Conservation (phyloP, 257 asterid species). For the Nicotiana sylvestris region DNA sequence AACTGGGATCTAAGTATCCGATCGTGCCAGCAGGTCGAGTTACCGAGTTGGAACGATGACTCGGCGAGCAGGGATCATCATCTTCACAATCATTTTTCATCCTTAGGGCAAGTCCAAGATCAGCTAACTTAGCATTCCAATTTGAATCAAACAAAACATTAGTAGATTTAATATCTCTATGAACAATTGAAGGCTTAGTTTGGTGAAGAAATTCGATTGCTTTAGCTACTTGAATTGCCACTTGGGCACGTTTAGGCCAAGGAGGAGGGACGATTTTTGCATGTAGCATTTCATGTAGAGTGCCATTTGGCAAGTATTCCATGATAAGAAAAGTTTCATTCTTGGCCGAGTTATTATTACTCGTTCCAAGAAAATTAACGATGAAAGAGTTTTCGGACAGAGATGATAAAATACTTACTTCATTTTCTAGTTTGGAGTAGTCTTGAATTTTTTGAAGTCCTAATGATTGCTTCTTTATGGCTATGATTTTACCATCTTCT, state of each 20-base stretch:
- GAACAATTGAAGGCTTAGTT: constrained; percentile 38
- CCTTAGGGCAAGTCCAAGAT: constrained; percentile 52
- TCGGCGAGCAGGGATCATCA: background rate
- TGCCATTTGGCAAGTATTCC: constrained; percentile 60
- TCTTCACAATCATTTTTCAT: background rate
- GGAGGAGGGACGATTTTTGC: constrained; percentile 14
- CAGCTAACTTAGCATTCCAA: constrained; percentile 57
- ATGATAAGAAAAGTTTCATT: constrained; percentile 38
- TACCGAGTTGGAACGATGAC: background rate
- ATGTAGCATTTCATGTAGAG: constrained; percentile 57
- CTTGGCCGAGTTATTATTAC: constrained; percentile 15
- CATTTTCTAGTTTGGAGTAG: constrained; percentile 51
- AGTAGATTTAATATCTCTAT: constrained; percentile 66
- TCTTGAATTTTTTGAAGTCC: constrained; percentile 58
- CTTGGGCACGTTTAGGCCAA: constrained; percentile 47
- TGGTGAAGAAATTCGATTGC: constrained; percentile 48
- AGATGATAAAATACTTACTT: constrained; percentile 46
- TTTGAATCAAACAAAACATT: constrained; percentile 44
- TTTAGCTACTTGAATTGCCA: constrained; percentile 45
- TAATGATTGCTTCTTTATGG: constrained; percentile 59
- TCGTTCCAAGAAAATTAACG: constrained; percentile 41
- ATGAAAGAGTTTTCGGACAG: constrained; percentile 26
- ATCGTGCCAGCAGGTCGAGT: constrained; percentile 67
- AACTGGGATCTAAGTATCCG: constrained; percentile 69
- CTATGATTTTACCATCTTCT: constrained; percentile 38